Evolutionary conservation across 352 stramenopile species (phyloP), one percentile per base, ranked within the genome.

Genomic region (Phytophthora colocasiae): DNA sequence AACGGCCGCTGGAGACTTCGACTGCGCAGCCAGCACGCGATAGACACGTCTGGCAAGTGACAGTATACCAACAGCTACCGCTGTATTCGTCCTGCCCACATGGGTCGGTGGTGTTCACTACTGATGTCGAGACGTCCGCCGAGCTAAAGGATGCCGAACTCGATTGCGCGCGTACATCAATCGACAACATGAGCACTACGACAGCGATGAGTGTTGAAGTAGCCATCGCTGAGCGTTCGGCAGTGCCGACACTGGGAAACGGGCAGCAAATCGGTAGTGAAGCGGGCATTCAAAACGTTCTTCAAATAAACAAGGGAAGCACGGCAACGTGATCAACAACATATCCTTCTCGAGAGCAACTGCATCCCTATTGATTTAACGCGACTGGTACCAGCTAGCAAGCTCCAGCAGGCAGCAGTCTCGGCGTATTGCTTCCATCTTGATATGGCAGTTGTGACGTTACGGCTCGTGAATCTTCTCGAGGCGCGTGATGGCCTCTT

Each of bases 401-500:
- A 40, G 1, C 4, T 12, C 2, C 8, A 47, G 22, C 47, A 43
- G 27, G 47, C 43, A 69, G 62, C 62, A 65, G 39, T 45, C 32
- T 63, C 36, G 19, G 55, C n/a, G 38, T 19, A 22, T 27, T 17
- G 48, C 12, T 38, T 44, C 27, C 38, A 34, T 14, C 14, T 61
- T 14, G 10, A 17, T 2, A 11, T 45, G 3, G 34, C 7, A 38
- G 11, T 36, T 32, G 26, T 29, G 4, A 17, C 19, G 50, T 50
- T 72, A 78, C 43, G 47, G 34, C 31, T 81, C 73, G 46, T 78
- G 66, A 19, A 81, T 46, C 47, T 66, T 74, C 11, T 52, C 69
- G 14, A 94, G 75, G 34, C 86, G 86, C 61, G 76, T 77, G 63
- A 94, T 97, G 54, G 95, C 95, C 52, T 96, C 81, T 19, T 79